Conservation (phyloP, 2,329 filamentous ascomycete species). For the Botryotinia convoluta region DNA sequence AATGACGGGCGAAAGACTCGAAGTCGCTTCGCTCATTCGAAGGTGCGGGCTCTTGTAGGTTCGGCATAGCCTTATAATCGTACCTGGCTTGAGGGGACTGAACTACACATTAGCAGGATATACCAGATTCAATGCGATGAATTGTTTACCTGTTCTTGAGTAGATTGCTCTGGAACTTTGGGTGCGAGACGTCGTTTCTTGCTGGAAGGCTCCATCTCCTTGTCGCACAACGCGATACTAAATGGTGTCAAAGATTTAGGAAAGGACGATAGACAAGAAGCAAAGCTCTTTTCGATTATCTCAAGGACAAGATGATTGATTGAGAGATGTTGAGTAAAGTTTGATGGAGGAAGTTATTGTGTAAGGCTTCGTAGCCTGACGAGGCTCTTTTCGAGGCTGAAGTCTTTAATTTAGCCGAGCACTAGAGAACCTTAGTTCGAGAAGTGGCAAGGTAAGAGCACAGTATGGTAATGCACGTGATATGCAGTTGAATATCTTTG, state of each 20-base stretch:
- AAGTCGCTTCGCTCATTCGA: slow-evolving; percentile 49
- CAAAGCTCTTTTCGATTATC: slow-evolving; percentile 6
- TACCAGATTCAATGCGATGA: slow-evolving; percentile 8
- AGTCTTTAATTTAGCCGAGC: slow-evolving; percentile 20
- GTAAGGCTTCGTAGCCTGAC: slow-evolving; percentile 22
- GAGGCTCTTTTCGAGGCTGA: slow-evolving; percentile 21
- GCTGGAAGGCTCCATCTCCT: slow-evolving; percentile 33
- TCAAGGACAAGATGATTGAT: slow-evolving; percentile 15
- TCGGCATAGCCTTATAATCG: slow-evolving; percentile 36
- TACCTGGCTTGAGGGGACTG: slow-evolving; percentile 35
- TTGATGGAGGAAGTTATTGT: slow-evolving; percentile 17
- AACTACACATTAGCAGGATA: slow-evolving; percentile 22
- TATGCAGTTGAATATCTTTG: neutral
- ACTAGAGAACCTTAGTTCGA: neutral
- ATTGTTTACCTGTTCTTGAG: slow-evolving; percentile 36
- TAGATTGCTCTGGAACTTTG: slow-evolving; percentile 37
- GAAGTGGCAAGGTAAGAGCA: slow-evolving; percentile 1
- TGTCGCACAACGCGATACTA: slow-evolving; percentile 14
- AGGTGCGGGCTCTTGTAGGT: slow-evolving; percentile 35
- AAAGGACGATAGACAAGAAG: neutral
- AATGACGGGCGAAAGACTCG: slow-evolving; percentile 63
- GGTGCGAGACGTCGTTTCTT: slow-evolving; percentile 41
- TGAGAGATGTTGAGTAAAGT: neutral
- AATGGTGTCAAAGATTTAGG: neutral
- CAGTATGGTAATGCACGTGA: neutral